Conservation (phyloP, 2,329 filamentous ascomycete species). For the Phoma sp. region DNA sequence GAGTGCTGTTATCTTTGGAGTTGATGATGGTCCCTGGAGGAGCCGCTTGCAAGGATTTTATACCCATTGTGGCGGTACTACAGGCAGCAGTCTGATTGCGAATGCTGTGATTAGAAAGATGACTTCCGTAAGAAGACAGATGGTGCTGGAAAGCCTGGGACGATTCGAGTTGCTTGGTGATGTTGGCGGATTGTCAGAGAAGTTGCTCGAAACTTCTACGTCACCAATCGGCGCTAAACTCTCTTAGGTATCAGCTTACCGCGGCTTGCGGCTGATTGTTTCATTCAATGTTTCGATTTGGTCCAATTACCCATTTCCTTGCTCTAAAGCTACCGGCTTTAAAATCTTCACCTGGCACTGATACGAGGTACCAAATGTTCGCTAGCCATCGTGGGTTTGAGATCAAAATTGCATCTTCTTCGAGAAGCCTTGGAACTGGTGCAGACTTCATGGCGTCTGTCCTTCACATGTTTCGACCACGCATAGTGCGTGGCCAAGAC, state of each 20-base stretch:
- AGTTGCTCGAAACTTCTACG: constrained; percentile 28
- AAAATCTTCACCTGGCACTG: no score
- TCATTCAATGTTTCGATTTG: no score
- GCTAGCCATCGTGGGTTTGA: no score
- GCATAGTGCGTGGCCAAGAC: no score
- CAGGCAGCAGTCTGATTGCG: constrained; percentile 37
- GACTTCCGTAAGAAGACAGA: constrained; percentile 35
- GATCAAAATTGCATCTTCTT: no score
- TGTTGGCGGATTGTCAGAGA: constrained; percentile 33
- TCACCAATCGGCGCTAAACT: background rate
- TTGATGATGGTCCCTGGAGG: constrained; percentile 32
- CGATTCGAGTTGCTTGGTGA: constrained; percentile 32
- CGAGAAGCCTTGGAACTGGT: no score
- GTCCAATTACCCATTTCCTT: no score
- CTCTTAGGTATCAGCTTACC: background rate
- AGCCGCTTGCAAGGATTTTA: constrained; percentile 33
- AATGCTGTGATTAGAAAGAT: constrained; percentile 34
- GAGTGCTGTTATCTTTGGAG: constrained; percentile 27
- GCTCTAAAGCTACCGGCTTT: no score
- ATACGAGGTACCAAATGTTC: no score
- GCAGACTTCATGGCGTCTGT: no score
- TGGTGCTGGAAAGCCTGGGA: constrained; percentile 35
- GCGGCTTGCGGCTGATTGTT: background rate
- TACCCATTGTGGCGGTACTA: constrained; percentile 35
- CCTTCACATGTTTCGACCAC: no score